Evolutionary conservation across 352 stramenopile species (phyloP), one percentile per base, ranked within the genome.

Genomic region (Pythium aristosporum): DNA sequence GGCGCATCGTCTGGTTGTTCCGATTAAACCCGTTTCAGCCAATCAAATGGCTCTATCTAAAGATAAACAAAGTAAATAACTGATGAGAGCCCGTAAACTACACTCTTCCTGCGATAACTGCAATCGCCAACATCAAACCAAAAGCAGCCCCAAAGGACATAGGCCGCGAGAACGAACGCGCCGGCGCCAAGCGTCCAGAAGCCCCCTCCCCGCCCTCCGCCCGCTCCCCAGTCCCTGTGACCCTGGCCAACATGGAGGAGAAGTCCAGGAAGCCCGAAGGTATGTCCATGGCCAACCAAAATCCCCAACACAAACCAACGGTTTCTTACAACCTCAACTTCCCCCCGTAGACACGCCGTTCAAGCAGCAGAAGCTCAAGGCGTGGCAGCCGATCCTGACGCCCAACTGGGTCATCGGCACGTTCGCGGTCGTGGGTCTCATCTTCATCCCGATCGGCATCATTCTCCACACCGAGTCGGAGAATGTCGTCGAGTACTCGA

Each of bases 351-450:
- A 95, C 73, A 95, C 84, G 41, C 86, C 84, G 44, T 95, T 95
- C 67, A 95, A 95, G 74, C 86, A 95, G 77, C 86, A 95, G 65
- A 92, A 91, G 75, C 80, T 95, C 61, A 94, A 96, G 67, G 88
- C 96, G 39, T 99, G 97, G 95, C 91, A 98, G 80, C 96, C 97
- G 10, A 97, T 99, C 53, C 74, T 99, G 28, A 98, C 97, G 74
- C 96, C 98, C 44, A 94, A 87, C 61, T 98, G 89, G 88, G 92
- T 99, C 62, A 98, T 99, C 67, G 81, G 76, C 58, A 84, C 93
- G 18, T 98, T 98, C 64, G 74, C 98, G 41, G 70, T 98, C 52
- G 87, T 99, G 28, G 94, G 91, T 2, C 74, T 98, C 21, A 92
- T 98, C 67, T 98, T 99, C 65, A 93, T 99, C 70, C 94, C 94